Evolutionary conservation across 306 rosid species (phyloP), one percentile per base, ranked within the genome.

Genomic region (Gleditsia sinensis): DNA sequence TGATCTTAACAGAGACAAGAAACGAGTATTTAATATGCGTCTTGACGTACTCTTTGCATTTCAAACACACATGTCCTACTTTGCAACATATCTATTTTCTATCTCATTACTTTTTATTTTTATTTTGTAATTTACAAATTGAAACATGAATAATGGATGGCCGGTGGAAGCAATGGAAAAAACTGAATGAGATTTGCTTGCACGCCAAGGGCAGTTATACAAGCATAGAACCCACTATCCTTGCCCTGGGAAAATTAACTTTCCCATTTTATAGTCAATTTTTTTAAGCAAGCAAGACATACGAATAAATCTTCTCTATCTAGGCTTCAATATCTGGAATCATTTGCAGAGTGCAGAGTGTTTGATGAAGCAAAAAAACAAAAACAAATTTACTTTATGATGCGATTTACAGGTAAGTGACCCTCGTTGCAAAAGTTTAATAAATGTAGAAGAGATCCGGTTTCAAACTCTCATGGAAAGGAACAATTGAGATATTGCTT

Each of bases 191-290:
- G 45, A 60, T 16, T 72, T 63, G 61, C 84, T 84, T 84, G 63
- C 69, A 84, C 87, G 85, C 45, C 64, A 72, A 76, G 61, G 71
- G 19, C 55, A 42, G 40, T 82, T 58, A 20, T 9, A 8, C 63
- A 37, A 42, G 32, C 71, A 40, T 57, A 21, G 14, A 76, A 66
- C 46, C 23, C 73, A 61, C 62, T 8, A 19, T 11, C 27, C 65
- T 24, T 21, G 32, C 64, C 17, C 45, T 43, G 43, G 9, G 9
- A n/a, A 8, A 28, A 30, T 16, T 6, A 60, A 1, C 19, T 28
- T 54, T 42, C 6, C 17, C 24, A 34, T 64, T 62, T 48, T 48
- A 61, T 28, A 34, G 39, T 4, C 39, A 6, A 34, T 4, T 34
- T 34, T 34, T 4, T 34, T 34, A n/a, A 17, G 21, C 30, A 19